Base-by-base conservation (phyloP, 2,329 filamentous ascomycete species). In the Diaporthe helianthi region DNA sequence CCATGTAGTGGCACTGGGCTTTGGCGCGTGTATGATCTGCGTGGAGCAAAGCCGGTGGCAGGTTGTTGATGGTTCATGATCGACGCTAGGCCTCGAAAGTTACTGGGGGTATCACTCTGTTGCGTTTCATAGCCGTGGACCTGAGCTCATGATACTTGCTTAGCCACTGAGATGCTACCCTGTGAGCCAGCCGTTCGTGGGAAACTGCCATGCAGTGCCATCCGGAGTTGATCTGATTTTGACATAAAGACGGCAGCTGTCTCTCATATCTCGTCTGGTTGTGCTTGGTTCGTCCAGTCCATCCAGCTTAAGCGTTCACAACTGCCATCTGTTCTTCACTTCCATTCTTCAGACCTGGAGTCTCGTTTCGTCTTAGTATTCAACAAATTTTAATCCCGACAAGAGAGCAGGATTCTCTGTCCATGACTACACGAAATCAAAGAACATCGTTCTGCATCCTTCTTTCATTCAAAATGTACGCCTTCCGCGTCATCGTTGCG, bases 241-340 rank as follows among this genome's bases (percentile, higher is more conserved):
- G 58, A 63, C 58, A 63, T 63, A 63, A 63, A 63, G 58, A 63
- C 49, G 58, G 58, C 58, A 63, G 41, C 58, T 63, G 58, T 63
- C 58, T 47, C 58, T 6, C 41, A 8, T 36, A 29, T 49, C 41
- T 63, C 58, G 58, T 63, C 58, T 63, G 58, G 58, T 49, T 13
- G 36, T 13, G 24, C 49, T 12, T 49, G 44, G 58, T 63, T 63
- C 58, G 29, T 63, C 58, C 58, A 63, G 58, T 44, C 41, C 41
- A 63, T 47, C 58, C 33, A 49, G 41, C 58, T 63, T 63, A 26
- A 47, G 44, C 58, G 19, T 15, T 63, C 29, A 36, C 41, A 49
- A 7, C 58, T 63, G 58, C 26, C 58, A 63, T 63, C 58, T 49
- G 55, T 47, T 61, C 24, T 61, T 12, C 13, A 6, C 55, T 7